Percentiles rank a stretch among this genome's conserved stretches.
Evolutionary conservation across 768 basidiomycete genomes (phyloP).

Genomic region (Floccularia luteovirens): DNA sequence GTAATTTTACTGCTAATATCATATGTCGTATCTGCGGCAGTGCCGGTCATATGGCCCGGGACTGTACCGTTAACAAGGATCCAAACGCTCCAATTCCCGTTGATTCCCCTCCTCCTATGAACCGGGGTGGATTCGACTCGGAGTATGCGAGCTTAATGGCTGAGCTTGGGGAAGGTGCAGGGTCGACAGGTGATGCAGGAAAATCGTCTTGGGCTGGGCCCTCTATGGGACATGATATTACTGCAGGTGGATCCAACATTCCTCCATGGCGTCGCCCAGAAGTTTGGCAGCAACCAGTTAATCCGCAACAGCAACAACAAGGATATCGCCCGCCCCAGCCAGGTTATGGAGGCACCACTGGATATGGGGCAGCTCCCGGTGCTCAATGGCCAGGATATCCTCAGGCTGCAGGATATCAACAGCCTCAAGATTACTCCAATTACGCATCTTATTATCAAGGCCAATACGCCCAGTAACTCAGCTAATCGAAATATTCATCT

Average conservation of each 20-base stretch:
- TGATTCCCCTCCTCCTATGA: conserved; percentile 40
- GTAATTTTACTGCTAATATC: conserved; percentile 98
- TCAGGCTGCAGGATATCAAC: conserved; percentile 36
- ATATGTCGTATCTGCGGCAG: conserved; percentile 98
- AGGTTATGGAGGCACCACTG: conserved; percentile 39
- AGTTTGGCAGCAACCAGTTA: conserved; percentile 63
- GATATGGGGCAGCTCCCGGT: conserved; percentile 32
- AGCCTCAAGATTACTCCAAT: conserved; percentile 69
- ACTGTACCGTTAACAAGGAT: conserved; percentile 92
- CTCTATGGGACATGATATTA: conserved; percentile 53
- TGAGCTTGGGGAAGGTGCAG: conserved; percentile 82
- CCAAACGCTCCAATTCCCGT: conserved; percentile 55
- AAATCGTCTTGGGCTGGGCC: conserved; percentile 47
- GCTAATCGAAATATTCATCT: conserved; percentile 19
- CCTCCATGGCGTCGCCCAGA: conserved; percentile 92
- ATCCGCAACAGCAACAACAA: conserved; percentile 41
- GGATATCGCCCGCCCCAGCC: conserved; percentile 68
- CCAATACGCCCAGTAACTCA: conserved; percentile 77
- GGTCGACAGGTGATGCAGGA: conserved; percentile 43
- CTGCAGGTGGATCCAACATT: conserved; percentile 71
- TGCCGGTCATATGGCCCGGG: conserved; percentile 98
- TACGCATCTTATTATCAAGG: conserved; percentile 87
- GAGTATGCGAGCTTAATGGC: conserved; percentile 98
- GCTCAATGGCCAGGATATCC: conserved; percentile 43
- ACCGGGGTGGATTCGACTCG: conserved; percentile 85